Percentiles rank a stretch among this genome's conserved stretches.
phyloP scores from a whole-genome alignment of 2,329 filamentous ascomycete species.

The Aspergillus chevalieri region DNA sequence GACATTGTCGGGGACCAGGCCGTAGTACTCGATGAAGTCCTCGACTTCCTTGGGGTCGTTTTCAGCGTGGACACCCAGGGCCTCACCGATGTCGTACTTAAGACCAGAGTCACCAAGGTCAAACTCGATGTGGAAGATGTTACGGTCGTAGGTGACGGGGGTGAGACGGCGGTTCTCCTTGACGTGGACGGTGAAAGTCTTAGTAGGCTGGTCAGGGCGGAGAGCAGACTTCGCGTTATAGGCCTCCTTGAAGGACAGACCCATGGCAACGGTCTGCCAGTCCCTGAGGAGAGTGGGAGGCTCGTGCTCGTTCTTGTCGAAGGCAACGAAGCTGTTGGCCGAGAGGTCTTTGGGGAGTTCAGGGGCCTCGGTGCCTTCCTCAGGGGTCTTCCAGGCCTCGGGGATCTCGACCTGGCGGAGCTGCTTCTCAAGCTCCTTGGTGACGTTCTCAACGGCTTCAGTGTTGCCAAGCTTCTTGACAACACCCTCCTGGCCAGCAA shows the following conservation, averaged over 20 bases:
- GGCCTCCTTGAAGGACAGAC: constrained; percentile 88
- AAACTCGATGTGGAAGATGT: constrained; percentile 99
- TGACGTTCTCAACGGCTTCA: constrained; percentile 57
- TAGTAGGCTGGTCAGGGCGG: constrained; percentile 77
- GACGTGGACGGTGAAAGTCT: constrained; percentile 82
- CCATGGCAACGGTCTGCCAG: constrained; percentile 82
- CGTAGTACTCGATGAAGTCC: constrained; percentile 86
- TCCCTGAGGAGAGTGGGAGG: constrained; percentile 60
- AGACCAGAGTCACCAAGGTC: constrained; percentile 86
- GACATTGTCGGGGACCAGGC: constrained; percentile 71
- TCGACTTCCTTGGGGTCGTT: constrained; percentile 75
- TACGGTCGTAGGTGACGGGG: constrained; percentile 81
- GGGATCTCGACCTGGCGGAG: constrained; percentile 70
- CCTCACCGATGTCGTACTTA: constrained; percentile 95
- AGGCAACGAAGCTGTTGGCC: constrained; percentile 74
- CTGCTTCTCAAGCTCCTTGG: constrained; percentile 57
- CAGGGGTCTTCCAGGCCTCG: constrained; percentile 69
- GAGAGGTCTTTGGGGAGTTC: constrained; percentile 60
- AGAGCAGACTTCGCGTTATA: constrained; percentile 68
- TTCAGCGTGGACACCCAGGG: constrained; percentile 90
- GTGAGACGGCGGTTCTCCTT: constrained; percentile 95
- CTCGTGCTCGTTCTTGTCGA: constrained; percentile 70
- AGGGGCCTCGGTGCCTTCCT: constrained; percentile 38
- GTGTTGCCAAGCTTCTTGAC: constrained; percentile 62
- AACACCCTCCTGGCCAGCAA: constrained; percentile 60